These are phyloP conservation scores for Blastocystis sp. DNA, from an alignment of 352 stramenopile species.

Conservation along the genomic window DNA sequence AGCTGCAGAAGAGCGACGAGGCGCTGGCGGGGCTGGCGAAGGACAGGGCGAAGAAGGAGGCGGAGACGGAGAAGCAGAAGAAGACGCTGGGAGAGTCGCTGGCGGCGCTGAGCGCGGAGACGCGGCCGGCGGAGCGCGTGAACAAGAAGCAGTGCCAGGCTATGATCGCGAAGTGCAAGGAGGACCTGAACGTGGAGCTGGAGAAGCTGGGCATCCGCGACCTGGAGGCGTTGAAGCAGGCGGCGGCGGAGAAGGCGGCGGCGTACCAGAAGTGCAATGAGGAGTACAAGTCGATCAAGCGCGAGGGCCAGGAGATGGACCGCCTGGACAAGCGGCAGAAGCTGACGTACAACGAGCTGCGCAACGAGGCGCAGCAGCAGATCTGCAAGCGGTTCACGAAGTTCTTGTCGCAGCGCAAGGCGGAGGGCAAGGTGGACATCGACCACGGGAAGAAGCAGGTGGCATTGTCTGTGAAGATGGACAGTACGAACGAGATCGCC, in stretches of 20 bases:
- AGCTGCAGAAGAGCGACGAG: constrained; percentile 74
- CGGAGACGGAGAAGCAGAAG: constrained; percentile 71
- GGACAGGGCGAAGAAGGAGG: constrained; percentile 71
- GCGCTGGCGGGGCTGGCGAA: neutral
- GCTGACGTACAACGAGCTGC: constrained; percentile 74
- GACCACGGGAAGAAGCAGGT: constrained; percentile 73
- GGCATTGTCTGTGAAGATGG: constrained; percentile 75
- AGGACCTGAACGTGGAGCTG: constrained; percentile 72
- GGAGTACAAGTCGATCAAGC: constrained; percentile 70
- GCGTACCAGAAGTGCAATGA: constrained; percentile 53
- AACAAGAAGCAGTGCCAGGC: constrained; percentile 73
- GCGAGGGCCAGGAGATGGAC: constrained; percentile 73
- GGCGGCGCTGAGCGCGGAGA: neutral
- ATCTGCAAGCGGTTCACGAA: constrained; percentile 40
- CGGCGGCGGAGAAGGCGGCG: constrained; percentile 31
- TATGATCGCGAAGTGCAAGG: constrained; percentile 71
- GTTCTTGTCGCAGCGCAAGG: constrained; percentile 73
- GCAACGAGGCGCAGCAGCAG: constrained; percentile 72
- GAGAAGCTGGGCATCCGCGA: constrained; percentile 44
- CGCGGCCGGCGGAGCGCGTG: constrained; percentile 73
- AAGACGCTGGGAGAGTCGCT: constrained; percentile 70
- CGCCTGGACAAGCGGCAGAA: constrained; percentile 25
- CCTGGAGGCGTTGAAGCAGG: constrained; percentile 26
- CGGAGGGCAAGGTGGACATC: constrained; percentile 74
- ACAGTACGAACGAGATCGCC: constrained; percentile 75